Percentiles rank a stretch among this genome's conserved stretches.
phyloP scores from a whole-genome alignment of 805 yeast species.

The Metschnikowia lachancei region DNA sequence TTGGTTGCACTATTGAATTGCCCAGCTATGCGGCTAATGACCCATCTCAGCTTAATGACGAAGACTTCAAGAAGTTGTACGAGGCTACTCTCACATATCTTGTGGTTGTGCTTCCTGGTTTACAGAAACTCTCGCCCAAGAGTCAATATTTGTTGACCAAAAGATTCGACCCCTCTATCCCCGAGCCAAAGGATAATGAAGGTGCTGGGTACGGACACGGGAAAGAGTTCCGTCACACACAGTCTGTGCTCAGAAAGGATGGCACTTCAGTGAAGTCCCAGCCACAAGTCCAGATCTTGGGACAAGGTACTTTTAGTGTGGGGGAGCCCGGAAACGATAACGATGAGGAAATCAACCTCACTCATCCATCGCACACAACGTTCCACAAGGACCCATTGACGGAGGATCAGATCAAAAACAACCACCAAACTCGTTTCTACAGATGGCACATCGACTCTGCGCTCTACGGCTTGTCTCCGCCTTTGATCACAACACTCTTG shows the following conservation, averaged over 20 bases:
- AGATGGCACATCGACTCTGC: conserved; percentile 96
- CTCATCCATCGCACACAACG: conserved; percentile 80
- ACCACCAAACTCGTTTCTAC: conserved; percentile 74
- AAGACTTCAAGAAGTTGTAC: conserved; percentile 59
- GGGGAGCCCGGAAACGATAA: conserved; percentile 54
- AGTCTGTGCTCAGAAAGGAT: conserved; percentile 71
- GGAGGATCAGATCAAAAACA: conserved; percentile 56
- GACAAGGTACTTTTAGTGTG: conserved; percentile 70
- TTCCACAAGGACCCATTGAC: conserved; percentile 71
- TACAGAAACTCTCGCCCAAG: conserved; percentile 63
- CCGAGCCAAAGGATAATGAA: conserved; percentile 38
- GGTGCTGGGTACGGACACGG: conserved; percentile 78
- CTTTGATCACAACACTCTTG: conserved; percentile 77
- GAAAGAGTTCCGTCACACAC: conserved; percentile 54
- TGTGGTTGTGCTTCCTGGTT: conserved; percentile 73
- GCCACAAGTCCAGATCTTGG: conserved; percentile 89
- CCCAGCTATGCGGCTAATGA: conserved; percentile 68
- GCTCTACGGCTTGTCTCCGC: conserved; percentile 80
- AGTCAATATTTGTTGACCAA: conserved; percentile 76
- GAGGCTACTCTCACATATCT: conserved; percentile 66
- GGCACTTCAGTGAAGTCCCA: conserved; percentile 76
- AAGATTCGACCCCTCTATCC: conserved; percentile 69
- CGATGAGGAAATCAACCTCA: conserved; percentile 59
- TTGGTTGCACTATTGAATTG: conserved; percentile 67
- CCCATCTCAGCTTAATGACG: conserved; percentile 64